These are phyloP conservation scores for Aureobasidium sp. DNA, from an alignment of 2,329 filamentous ascomycete genomes.

Conservation along the genomic window DNA sequence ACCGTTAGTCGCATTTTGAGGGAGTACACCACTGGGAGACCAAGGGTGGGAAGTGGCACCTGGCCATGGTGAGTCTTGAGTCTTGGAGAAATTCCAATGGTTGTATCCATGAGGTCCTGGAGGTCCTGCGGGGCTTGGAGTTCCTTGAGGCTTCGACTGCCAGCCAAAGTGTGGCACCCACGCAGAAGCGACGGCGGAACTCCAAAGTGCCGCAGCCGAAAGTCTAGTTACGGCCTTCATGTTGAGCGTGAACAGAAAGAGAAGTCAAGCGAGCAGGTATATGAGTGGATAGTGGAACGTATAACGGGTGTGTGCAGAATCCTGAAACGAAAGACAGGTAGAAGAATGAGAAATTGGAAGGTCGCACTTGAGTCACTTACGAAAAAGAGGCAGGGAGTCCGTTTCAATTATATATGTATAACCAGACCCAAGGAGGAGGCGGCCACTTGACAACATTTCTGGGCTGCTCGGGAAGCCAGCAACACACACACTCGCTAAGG, in stretches of 20 bases:
- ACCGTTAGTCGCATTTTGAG: slow-evolving; percentile 20
- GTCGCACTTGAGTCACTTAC: background rate
- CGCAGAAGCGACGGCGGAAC: slow-evolving; percentile 2
- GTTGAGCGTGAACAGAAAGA: background rate
- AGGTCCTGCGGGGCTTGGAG: background rate
- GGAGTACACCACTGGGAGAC: background rate
- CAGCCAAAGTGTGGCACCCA: background rate
- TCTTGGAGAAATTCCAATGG: background rate
- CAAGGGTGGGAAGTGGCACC: background rate
- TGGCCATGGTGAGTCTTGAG: background rate
- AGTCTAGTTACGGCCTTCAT: slow-evolving; percentile 7
- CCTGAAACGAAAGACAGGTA: slow-evolving; percentile 3
- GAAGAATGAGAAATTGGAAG: slow-evolving; percentile 1
- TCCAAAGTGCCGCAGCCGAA: slow-evolving; percentile 9
- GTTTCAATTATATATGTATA: slow-evolving; percentile 19
- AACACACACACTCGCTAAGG: background rate
- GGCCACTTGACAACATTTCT: background rate
- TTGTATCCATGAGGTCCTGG: background rate
- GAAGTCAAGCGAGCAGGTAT: background rate
- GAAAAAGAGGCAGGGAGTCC: background rate
- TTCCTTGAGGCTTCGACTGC: background rate
- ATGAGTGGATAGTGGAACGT: background rate
- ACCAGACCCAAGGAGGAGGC: background rate
- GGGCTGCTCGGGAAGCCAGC: background rate
- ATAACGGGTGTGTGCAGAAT: background rate